Evolutionary conservation across 2,329 filamentous ascomycete species (phyloP), one percentile per base, ranked within the genome.

Genomic region (Penicillium sp.): DNA sequence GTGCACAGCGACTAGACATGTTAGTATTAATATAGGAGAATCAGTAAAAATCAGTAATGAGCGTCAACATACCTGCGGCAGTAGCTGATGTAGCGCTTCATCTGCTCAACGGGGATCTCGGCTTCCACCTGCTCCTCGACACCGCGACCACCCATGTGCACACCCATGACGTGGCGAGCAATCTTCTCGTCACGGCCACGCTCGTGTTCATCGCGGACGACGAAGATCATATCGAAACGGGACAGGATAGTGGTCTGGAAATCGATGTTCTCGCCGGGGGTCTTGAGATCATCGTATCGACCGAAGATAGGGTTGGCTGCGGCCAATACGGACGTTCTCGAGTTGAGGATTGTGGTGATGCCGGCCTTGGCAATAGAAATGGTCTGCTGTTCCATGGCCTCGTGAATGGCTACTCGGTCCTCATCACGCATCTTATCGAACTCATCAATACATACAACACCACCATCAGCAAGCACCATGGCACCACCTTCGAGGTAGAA

Each of bases 391-490:
- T 99, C 94, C 94, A 99, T 99, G 57, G 94, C 94, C 83, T 99
- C 94, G 81, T 99, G 94, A 65, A 99, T 99, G 2, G 94, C 94
- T 7, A 97, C 94, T 66, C 94, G 85, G 68, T 99, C 94, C 75
- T 99, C 94, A 72, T 99, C 94, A 61, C 94, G 85, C 94, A 99
- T 99, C 81, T 99, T 99, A 79, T 99, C 94, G 71, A 99, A 99
- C 77, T 99, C 94, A 71, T 99, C 94, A 67, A 99, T 99, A 75
- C 94, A 97, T 10, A 97, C 94, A 1, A 97, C 93, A 67, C 94
- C 94, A 2, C 92, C 92, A 65, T 99, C 94, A 4, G 94, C 94
- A 19, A 99, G 85, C 4, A 99, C 94, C 94, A 99, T 97, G 33
- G 94, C 94, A 76, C 94, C 94, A 46, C 94, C 94, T 80, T 99